Evolutionary conservation across 306 rosid species (phyloP).

Genomic region (Rubus idaeus): DNA sequence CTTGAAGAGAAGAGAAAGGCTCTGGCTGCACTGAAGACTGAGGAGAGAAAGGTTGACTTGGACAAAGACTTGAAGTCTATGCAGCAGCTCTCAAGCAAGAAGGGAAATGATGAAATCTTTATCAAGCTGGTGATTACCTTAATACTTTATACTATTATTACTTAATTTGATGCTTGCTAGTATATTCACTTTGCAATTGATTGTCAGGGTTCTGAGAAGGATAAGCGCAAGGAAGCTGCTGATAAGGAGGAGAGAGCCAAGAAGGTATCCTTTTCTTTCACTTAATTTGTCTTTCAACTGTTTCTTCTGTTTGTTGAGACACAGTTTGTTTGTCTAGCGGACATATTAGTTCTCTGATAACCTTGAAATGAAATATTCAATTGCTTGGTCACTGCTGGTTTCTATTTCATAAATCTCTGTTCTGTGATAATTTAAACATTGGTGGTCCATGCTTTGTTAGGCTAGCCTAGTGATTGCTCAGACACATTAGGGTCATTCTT

Average conservation of each 20-base stretch:
- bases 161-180: neutral
- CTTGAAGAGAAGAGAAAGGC: conserved; percentile 88
- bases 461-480: too few species aligned
- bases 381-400: neutral
- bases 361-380: neutral
- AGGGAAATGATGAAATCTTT: conserved; percentile 70
- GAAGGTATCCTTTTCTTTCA: conserved; percentile 48
- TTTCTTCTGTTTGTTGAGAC: neutral
- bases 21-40: conserved; percentile 57
- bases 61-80: conserved; percentile 68
- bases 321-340: too few species aligned
- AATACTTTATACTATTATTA: too few species aligned
- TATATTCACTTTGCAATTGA: neutral
- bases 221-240: conserved; percentile 73
- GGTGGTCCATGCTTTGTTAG: too few species aligned
- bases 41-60: conserved; percentile 73
- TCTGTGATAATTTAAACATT: neutral
- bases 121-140: conserved; percentile 59
- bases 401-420: neutral
- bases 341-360: too few species aligned
- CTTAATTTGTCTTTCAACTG: neutral
- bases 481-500: too few species aligned
- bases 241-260: conserved; percentile 90
- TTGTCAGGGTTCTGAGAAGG: conserved; percentile 84
- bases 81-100: conserved; percentile 83